Conservation (phyloP, 1,139 yeast species). For the Magnusiomyces sp. region DNA sequence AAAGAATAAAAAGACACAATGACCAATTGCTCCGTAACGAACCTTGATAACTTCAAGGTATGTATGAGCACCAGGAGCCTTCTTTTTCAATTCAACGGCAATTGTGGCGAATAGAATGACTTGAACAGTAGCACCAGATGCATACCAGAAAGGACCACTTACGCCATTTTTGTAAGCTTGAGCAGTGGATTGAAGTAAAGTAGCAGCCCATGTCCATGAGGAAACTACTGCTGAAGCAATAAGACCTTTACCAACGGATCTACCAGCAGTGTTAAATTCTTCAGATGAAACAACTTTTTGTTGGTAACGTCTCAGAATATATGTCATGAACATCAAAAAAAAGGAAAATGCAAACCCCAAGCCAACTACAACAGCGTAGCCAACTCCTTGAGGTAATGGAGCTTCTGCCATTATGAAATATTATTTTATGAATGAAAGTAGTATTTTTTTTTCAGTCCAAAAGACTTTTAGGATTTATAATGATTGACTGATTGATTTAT, state of each 20-base stretch:
- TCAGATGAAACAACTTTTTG: conserved; percentile 80
- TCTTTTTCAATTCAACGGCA: conserved; percentile 64
- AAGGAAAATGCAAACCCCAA: conserved; percentile 72
- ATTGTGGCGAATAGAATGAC: conserved; percentile 62
- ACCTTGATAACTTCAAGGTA: conserved; percentile 60
- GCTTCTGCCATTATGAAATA: conserved; percentile 5
- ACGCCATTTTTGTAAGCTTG: conserved; percentile 74
- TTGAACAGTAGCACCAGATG: conserved; percentile 70
- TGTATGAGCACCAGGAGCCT: conserved; percentile 72
- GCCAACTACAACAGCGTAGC: conserved; percentile 88
- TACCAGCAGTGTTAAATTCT: conserved; percentile 80
- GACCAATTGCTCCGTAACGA: conserved; percentile 64
- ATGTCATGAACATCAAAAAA: conserved; percentile 72
- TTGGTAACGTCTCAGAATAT: conserved; percentile 62
- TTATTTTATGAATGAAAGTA: conserved; percentile 35
- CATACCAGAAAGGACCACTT: conserved; percentile 66
- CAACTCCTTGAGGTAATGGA: conserved; percentile 65
- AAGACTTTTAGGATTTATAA: too few species aligned
- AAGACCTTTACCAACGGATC: conserved; percentile 72
- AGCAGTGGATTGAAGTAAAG: conserved; percentile 66
- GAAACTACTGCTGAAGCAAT: conserved; percentile 83
- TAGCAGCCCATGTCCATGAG: conserved; percentile 94
- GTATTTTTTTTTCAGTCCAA: too few species aligned
- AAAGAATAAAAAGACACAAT: conserved; percentile 60
- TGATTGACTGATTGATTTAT: too few species aligned